Base-by-base conservation (phyloP, 2,329 filamentous ascomycete genomes). In the Exophiala mesophila region DNA sequence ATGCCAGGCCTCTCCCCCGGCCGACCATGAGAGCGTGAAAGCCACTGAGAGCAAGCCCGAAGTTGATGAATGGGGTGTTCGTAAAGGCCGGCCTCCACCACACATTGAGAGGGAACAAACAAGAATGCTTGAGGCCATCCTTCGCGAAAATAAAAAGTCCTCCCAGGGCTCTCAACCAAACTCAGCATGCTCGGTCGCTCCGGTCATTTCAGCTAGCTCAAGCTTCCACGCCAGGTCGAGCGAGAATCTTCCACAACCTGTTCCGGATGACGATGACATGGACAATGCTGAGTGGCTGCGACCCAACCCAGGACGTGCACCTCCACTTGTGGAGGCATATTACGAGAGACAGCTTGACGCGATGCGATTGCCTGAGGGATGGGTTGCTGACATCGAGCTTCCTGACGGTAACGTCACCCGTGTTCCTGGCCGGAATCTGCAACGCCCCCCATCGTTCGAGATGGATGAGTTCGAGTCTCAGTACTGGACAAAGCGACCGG, bases 11-110 rank as follows among this genome's bases (percentile, higher is more conserved):
- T n/a, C n/a, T n/a, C n/a, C n/a, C n/a, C n/a, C 23, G n/a, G 18
- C 20, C n/a, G n/a, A 31, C 7, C n/a, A 31, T 13, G n/a, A 7
- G n/a, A 13, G 13, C 5, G 5, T 5, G n/a, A 13, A 13, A 6
- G 29, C n/a, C 17, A 16, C 17, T 31, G 29, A 13, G n/a, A 31
- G n/a, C 17, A 16, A 35, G 9, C 20, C 41, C 9, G 39, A 41
- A 31, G 49, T 50, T 29, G 52, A 54, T 36, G 49, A 44, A 45
- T 54, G 52, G 52, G 52, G 49, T 34, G 44, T 49, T 18, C 40
- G 46, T 19, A 36, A 45, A 17, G 44, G 49, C 28, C 18, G 35
- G 19, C 39, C 46, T 13, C 52, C 52, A 17, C 44, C 39, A 20
- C 45, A 49, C 16, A 39, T 54, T 21, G 26, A 38, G 36, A 45